phyloP scores from a whole-genome alignment of 495 filamentous ascomycete genomes.

The Xylaria scruposa region DNA sequence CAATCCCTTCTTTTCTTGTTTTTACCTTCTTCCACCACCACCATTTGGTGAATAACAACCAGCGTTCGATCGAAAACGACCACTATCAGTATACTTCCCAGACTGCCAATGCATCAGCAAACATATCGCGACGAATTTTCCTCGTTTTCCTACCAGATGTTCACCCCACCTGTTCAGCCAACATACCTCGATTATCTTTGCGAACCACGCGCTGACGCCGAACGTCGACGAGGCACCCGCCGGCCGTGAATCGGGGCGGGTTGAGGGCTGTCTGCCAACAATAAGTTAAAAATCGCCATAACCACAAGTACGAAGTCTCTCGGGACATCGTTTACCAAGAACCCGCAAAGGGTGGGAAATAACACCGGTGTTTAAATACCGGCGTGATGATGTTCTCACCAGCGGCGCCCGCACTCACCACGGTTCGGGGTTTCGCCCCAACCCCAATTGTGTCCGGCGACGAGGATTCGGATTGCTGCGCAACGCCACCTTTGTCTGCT shows the following conservation, averaged over 20 bases:
- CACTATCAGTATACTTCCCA: conserved; percentile 24
- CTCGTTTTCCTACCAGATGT: conserved; percentile 57
- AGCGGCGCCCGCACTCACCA: conserved; percentile 69
- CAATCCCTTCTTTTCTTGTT: conserved; percentile 11
- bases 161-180: conserved; percentile 49
- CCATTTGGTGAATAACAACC: conserved; percentile 39
- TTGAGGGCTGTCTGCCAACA: conserved; percentile 26
- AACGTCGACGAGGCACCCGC: conserved; percentile 56
- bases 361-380: not conserved
- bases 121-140: conserved; percentile 48
- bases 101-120: conserved; percentile 55
- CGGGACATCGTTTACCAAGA: conserved; percentile 24
- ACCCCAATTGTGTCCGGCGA: conserved; percentile 83
- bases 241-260: conserved; percentile 49
- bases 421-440: conserved; percentile 72
- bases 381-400: conserved; percentile 44
- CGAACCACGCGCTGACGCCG: conserved; percentile 54
- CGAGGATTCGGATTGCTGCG: conserved; percentile 77
- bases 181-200: conserved; percentile 45
- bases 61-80: conserved; percentile 17
- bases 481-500: conserved; percentile 45
- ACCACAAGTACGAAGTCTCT: conserved; percentile 13
- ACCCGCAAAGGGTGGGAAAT: conserved; percentile 54
- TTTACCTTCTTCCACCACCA: conserved; percentile 35
- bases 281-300: not conserved